Conservation (phyloP, 495 filamentous ascomycete genomes). For the Jackrogersella minutella region DNA sequence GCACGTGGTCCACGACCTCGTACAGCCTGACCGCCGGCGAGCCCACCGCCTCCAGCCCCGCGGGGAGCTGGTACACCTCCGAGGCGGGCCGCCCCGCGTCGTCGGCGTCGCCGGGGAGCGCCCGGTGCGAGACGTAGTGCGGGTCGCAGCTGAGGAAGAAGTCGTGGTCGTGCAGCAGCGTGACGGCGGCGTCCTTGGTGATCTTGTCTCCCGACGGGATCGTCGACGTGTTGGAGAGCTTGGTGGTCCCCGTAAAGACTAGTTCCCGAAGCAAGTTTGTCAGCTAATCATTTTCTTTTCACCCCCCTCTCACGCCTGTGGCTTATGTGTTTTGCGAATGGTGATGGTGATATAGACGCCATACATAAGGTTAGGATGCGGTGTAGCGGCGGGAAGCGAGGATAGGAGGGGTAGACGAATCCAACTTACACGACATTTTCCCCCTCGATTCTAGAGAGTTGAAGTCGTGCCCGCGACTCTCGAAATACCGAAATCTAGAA, state of each 20-base stretch:
- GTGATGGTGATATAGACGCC: neutral
- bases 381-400: constrained; percentile 10
- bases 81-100: constrained; percentile 21
- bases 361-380: neutral
- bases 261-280: neutral
- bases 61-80: constrained; percentile 52
- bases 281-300: neutral
- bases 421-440: constrained; percentile 39
- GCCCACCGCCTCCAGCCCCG: constrained; percentile 37
- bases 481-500: neutral
- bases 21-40: constrained; percentile 33
- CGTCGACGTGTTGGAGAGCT: constrained; percentile 63
- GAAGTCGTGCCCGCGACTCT: constrained; percentile 13
- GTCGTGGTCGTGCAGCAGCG: constrained; percentile 67
- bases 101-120: constrained; percentile 32
- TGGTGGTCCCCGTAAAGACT: constrained; percentile 53
- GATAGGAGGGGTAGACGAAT: neutral
- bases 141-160: constrained; percentile 57
- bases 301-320: neutral
- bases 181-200: constrained; percentile 64
- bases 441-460: neutral
- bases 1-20: constrained; percentile 45
- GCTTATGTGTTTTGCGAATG: neutral
- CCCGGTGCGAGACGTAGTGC: constrained; percentile 50
- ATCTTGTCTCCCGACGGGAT: constrained; percentile 58